phyloP scores from a whole-genome alignment of 2,329 filamentous ascomycete species.

The Arthrobotrys pseudoclavata region DNA sequence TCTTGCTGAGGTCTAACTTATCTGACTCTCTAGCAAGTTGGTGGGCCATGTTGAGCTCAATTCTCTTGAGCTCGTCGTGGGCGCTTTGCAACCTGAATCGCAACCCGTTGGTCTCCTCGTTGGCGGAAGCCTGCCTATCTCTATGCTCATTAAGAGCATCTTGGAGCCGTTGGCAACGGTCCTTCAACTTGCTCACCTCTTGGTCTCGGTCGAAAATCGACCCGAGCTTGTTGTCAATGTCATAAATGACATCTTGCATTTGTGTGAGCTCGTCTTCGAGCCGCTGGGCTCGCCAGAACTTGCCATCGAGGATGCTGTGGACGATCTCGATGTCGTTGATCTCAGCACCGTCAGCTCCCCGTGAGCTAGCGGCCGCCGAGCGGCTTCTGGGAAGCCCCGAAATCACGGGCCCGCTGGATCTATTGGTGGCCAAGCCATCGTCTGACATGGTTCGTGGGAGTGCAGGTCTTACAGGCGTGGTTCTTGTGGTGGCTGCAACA shows the following conservation, averaged over 20 bases:
- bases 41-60: slow-evolving; percentile 16
- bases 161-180: slow-evolving; percentile 42
- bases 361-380: slow-evolving; percentile 7
- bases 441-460: neutral
- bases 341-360: slow-evolving; percentile 1
- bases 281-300: slow-evolving; percentile 29
- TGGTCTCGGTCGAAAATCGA: slow-evolving; percentile 40
- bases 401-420: neutral
- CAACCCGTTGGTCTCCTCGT: slow-evolving; percentile 25
- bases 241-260: slow-evolving; percentile 33
- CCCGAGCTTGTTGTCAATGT: slow-evolving; percentile 47
- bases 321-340: slow-evolving; percentile 47
- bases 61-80: slow-evolving; percentile 34
- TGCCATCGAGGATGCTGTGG: slow-evolving; percentile 37
- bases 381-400: neutral
- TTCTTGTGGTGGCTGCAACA: neutral
- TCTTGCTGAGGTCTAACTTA: slow-evolving; percentile 26
- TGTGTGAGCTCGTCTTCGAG: slow-evolving; percentile 36
- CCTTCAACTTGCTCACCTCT: slow-evolving; percentile 18
- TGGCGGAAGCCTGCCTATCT: slow-evolving; percentile 17
- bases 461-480: neutral
- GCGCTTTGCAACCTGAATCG: slow-evolving; percentile 18
- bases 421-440: neutral
- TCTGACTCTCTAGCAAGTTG: slow-evolving; percentile 32
- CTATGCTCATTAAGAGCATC: slow-evolving; percentile 45